Evolutionary conservation across 768 basidiomycete genomes (phyloP), one percentile per base, ranked within the genome.

Genomic region (Pulveroboletus sp.): DNA sequence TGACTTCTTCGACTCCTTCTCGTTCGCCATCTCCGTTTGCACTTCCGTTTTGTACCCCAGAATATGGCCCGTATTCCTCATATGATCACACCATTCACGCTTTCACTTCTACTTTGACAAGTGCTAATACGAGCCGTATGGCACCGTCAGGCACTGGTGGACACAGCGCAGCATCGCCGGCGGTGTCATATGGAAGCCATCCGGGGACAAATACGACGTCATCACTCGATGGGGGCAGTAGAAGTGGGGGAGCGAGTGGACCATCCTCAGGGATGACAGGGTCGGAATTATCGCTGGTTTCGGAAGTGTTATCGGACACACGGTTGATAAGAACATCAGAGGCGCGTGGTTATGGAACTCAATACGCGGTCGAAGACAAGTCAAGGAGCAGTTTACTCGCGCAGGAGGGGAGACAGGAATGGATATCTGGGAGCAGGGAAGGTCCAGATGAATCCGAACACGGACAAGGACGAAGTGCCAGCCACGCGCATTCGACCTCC

Each of bases 401-500:
- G 28, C 61, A 41, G 39, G 46, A 53, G 15, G 46, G 30, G 21
- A 46, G 32, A 38, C 43, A 6, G 5, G 42, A 30, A 14, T 30
- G 28, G n/a, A 6, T 35, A 1, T 39, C 39, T 9, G 35, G 43
- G 3, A 53, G 37, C 11, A 38, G 33, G 9, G 49, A 51, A 18
- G 40, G 31, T 21, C 4, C 2, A 7, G 43, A 28, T 27, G 49
- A 32, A n/a, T 46, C 39, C 4, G 40, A 27, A 28, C 37, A 35
- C 3, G 17, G 35, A 8, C 49, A 28, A 14, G 40, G 31, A 15
- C 55, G 33, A 9, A 43, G 44, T 2, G 0, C 36, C 2, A 9
- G 53, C 4, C 66, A 67, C 21, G 43, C 49, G 17, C 52, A 60
- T 24, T 67, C 65, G 4, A 28, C 56, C 21, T 67, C 66, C 10